These are phyloP conservation scores for Aspergillus leporis DNA, from an alignment of 495 filamentous ascomycete species.

Conservation along the genomic window DNA sequence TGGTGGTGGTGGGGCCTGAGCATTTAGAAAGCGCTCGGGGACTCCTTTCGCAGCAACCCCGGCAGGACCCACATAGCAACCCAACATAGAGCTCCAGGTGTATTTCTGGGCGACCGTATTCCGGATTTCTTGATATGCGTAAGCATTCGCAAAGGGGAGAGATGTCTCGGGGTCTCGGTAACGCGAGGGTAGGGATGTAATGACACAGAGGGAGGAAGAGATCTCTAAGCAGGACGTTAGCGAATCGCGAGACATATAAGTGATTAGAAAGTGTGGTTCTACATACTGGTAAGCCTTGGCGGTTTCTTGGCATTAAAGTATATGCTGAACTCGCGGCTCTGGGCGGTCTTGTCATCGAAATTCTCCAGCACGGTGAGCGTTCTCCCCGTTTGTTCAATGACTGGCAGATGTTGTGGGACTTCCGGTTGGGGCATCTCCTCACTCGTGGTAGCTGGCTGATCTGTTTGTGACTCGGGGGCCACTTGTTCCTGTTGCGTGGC, in stretches of 20 bases:
- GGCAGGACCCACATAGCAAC: slow-evolving; percentile 68
- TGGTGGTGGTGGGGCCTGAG: slow-evolving; percentile 19
- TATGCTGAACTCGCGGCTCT: slow-evolving; percentile 50
- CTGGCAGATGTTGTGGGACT: slow-evolving; percentile 34
- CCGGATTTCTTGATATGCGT: slow-evolving; percentile 72
- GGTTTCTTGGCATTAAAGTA: slow-evolving; percentile 55
- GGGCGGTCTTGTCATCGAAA: slow-evolving; percentile 53
- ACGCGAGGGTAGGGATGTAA: slow-evolving; percentile 74
- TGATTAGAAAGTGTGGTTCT: slow-evolving; percentile 4
- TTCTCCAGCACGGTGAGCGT: slow-evolving; percentile 55
- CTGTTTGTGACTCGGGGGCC: slow-evolving; percentile 10
- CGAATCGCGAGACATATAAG: neutral
- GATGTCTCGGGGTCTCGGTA: slow-evolving; percentile 78
- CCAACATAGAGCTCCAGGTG: slow-evolving; percentile 73
- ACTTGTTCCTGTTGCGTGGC: slow-evolving; percentile 24
- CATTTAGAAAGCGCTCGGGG: slow-evolving; percentile 61
- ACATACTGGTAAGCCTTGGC: slow-evolving; percentile 50
- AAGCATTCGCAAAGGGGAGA: slow-evolving; percentile 70
- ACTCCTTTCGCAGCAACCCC: slow-evolving; percentile 65
- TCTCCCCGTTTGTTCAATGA: slow-evolving; percentile 52
- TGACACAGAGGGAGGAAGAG: slow-evolving; percentile 64
- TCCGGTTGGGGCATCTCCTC: slow-evolving; percentile 19
- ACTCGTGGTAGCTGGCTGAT: slow-evolving; percentile 15
- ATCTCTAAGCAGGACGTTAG: slow-evolving; percentile 37
- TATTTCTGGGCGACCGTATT: slow-evolving; percentile 59